Evolutionary conservation across 148 eudicot species (phyloP), one percentile per base, ranked within the genome.

Genomic region (Suaeda aralocaspica): DNA sequence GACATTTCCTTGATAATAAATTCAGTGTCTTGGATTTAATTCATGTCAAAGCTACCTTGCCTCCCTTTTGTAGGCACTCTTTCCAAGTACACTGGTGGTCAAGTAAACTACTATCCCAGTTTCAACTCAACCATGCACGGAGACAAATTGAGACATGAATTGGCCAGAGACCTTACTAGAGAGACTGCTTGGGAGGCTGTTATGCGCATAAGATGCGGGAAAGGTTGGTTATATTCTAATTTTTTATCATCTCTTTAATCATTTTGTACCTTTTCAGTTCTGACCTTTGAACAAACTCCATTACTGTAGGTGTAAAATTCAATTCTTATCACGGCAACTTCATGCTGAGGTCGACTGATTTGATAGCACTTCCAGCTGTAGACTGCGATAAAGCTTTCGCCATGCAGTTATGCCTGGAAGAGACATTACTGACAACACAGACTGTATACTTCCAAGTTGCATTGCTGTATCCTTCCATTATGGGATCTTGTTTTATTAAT

Each of bases 101-200:
- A 94, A 80, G 87, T 91, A 33, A 84, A 83, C 72, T 83, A 86
- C 72, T 94, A 94, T 81, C 99, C 99, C 16, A 81, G 82, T 72
- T 94, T 91, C 76, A 92, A 85, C 62, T 70, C 93, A 56, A 46
- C 77, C 55, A 73, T 80, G 64, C 99, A 91, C 55, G 71, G 78
- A 81, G 97, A 94, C 80, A 94, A 81, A 81, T 85, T 94, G 79
- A 85, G 79, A 71, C 88, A 94, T 79, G 99, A 94, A 75, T 79
- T 94, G 70, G 81, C 92, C 22, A 83, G 97, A 79, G 99, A 94
- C 72, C 93, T 94, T 69, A 94, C 97, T 14, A 88, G 97, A 76
- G 97, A 94, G 79, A 94, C 97, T 76, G 99, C 97, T 26, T 94
- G 99, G 99, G 99, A 94, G 79, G 85, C 97, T 57, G 99, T 94